These are phyloP conservation scores for Geotrichum phurueaensis DNA, from an alignment of 1,139 yeast species.

Conservation along the genomic window DNA sequence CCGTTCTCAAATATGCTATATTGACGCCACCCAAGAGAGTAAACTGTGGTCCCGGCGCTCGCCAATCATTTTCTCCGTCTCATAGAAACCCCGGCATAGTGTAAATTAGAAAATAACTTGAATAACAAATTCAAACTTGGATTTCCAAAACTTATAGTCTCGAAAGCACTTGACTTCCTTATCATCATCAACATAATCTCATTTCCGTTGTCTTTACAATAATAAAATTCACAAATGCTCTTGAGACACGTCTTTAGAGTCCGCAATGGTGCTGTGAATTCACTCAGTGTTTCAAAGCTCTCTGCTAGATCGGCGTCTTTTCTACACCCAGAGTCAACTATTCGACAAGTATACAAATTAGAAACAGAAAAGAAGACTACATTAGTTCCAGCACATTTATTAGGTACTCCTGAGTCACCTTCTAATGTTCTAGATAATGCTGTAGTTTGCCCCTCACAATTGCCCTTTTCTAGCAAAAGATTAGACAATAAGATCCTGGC, in stretches of 20 bases:
- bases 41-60: background rate
- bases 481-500: slow-evolving; percentile 2
- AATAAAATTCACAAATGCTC: background rate
- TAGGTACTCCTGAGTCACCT: background rate
- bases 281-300: background rate
- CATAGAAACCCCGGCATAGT: background rate
- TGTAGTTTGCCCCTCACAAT: background rate
- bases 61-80: slow-evolving; percentile 5
- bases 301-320: slow-evolving; percentile 6
- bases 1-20: background rate
- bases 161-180: background rate
- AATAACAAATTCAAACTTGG: background rate
- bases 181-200: background rate
- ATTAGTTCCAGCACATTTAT: slow-evolving; percentile 3
- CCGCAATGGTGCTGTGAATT: slow-evolving; percentile 2
- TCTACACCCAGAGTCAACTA: background rate
- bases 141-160: background rate
- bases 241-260: slow-evolving; percentile 8
- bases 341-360: background rate
- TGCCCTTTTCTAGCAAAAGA: background rate
- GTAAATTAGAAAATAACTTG: background rate
- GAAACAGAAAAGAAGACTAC: background rate
- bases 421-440: background rate
- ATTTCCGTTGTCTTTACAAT: background rate
- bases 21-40: background rate